Evolutionary conservation across 2,329 filamentous ascomycete genomes (phyloP).

Genomic region (Tolypocladium paradoxum): DNA sequence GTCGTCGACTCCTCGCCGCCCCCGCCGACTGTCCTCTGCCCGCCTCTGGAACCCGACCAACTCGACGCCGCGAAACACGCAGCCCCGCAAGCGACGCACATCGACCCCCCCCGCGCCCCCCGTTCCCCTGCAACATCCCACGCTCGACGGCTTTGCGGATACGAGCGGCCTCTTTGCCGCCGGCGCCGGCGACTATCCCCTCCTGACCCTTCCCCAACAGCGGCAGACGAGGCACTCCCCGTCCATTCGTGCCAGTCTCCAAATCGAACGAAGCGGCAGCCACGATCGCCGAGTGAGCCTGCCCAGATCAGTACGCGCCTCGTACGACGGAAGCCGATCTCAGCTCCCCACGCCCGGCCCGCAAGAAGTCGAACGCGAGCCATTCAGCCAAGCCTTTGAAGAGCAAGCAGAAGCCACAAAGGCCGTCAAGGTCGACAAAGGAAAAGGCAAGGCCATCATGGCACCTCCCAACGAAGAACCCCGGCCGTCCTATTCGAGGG

Average conservation of each 20-base stretch:
- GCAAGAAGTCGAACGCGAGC: conserved; percentile 3
- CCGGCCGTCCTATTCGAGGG: conserved; percentile 31
- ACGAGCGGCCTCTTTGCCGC: conserved; percentile 25
- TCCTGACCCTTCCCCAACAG: conserved; percentile 40
- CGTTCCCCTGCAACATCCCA: conserved; percentile 36
- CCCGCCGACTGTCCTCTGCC: conserved; percentile 32
- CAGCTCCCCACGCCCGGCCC: conserved; percentile 19
- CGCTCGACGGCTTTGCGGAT: conserved; percentile 25
- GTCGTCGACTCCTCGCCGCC: conserved; percentile 12
- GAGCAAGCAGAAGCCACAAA: not conserved
- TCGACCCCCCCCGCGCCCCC: conserved; percentile 44
- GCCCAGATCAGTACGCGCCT: conserved; percentile 41
- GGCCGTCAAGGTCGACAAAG: not conserved
- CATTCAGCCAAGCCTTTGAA: not conserved
- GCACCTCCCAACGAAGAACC: conserved; percentile 24
- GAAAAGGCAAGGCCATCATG: conserved; percentile 44
- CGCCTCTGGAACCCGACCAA: conserved; percentile 53
- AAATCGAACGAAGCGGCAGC: conserved; percentile 34
- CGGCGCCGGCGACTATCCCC: conserved; percentile 36
- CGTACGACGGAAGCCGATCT: conserved; percentile 38
- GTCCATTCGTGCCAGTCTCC: conserved; percentile 36
- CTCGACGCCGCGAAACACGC: conserved; percentile 38
- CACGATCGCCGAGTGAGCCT: conserved; percentile 40
- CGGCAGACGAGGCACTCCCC: conserved; percentile 32
- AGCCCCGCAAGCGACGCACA: conserved; percentile 30